Conservation (phyloP, 352 stramenopile species). For the Phytophthora meadii region DNA sequence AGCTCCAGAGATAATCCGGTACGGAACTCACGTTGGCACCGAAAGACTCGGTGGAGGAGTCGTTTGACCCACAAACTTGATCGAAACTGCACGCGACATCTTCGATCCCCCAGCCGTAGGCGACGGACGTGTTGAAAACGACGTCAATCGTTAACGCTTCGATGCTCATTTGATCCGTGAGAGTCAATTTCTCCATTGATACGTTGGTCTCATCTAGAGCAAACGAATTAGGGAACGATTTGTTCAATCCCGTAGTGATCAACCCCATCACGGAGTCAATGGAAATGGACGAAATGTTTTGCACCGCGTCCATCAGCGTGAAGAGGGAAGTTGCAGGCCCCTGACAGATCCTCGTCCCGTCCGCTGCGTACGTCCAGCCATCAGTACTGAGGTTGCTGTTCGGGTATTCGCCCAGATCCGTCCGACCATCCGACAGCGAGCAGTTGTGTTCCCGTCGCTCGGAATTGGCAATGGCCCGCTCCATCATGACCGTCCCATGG, state of each 20-base stretch:
- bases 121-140: conserved; percentile 21
- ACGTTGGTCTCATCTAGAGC: conserved; percentile 34
- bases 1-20: conserved; percentile 34
- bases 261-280: conserved; percentile 31
- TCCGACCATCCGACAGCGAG: conserved; percentile 41
- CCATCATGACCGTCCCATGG: conserved; percentile 50
- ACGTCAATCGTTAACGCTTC: conserved; percentile 40
- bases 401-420: conserved; percentile 26
- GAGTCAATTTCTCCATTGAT: conserved; percentile 29
- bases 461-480: conserved; percentile 44
- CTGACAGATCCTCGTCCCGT: conserved; percentile 50
- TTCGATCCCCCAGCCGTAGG: conserved; percentile 30
- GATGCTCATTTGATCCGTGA: conserved; percentile 37
- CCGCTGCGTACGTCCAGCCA: conserved; percentile 35
- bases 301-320: conserved; percentile 32
- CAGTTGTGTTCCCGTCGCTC: conserved; percentile 45
- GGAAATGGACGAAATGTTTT: conserved; percentile 13
- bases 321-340: conserved; percentile 45
- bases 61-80: conserved; percentile 13
- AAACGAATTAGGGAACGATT: conserved; percentile 36
- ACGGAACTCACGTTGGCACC: conserved; percentile 14
- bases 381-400: conserved; percentile 16
- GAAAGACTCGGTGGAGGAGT: background rate
- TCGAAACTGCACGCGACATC: conserved; percentile 17
- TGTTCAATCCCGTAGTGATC: conserved; percentile 35